Evolutionary conservation across 2,329 filamentous ascomycete genomes (phyloP).

Genomic region (Cytospora leucostoma): DNA sequence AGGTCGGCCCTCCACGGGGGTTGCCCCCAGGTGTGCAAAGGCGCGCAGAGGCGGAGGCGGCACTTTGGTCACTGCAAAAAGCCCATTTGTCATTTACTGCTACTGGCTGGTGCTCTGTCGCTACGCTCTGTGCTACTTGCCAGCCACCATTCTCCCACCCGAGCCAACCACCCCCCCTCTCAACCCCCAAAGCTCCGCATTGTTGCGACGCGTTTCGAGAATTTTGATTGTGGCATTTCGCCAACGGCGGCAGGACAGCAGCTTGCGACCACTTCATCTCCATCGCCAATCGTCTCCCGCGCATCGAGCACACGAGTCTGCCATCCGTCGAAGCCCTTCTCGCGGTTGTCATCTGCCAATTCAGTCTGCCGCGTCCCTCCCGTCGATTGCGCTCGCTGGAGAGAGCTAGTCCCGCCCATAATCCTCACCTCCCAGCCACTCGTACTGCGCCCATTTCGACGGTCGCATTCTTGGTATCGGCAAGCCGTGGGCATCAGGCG

Average conservation of each 20-base stretch:
- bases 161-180: constrained; percentile 2
- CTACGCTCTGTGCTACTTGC: constrained; percentile 17
- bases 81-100: neutral
- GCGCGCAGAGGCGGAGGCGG: neutral
- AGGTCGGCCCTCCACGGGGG: no score
- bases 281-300: constrained; percentile 24
- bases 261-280: constrained; percentile 17
- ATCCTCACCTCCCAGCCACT: constrained; percentile 8
- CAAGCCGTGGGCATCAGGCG: neutral
- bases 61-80: neutral
- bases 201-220: constrained; percentile 21
- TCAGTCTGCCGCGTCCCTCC: neutral
- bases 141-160: constrained; percentile 20
- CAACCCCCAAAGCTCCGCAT: constrained; percentile 13
- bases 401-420: neutral
- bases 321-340: constrained; percentile 11
- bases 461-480: neutral
- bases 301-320: constrained; percentile 13
- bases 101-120: neutral
- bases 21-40: no score
- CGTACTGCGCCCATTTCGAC: neutral
- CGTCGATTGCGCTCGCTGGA: constrained; percentile 11
- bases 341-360: constrained; percentile 1
- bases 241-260: constrained; percentile 21
- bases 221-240: constrained; percentile 20